Evolutionary conservation across 2,329 filamentous ascomycete species (phyloP).

Genomic region (Aschersonia sp.): DNA sequence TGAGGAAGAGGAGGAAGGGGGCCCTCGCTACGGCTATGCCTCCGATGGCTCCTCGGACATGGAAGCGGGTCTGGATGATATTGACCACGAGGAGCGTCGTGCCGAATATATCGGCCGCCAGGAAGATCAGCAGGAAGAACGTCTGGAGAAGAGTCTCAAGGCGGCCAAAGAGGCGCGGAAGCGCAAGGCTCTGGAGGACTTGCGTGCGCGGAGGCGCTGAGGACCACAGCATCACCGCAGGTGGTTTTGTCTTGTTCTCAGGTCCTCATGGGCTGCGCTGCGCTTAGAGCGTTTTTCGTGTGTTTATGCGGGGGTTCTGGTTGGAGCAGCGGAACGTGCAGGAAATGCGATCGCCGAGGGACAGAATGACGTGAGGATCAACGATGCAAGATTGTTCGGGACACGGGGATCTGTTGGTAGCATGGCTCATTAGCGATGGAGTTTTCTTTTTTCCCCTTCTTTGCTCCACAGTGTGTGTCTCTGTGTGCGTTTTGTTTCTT

Average conservation of each 20-base stretch:
- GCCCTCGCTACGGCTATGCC: conserved; percentile 37
- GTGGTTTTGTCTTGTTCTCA: no score
- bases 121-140: conserved; percentile 53
- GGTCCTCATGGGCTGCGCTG: no score
- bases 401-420: not conserved
- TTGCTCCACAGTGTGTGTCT: not conserved
- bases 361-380: not conserved
- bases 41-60: conserved; percentile 61
- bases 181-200: conserved; percentile 23
- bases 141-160: conserved; percentile 45
- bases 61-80: conserved; percentile 61
- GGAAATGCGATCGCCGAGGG: no score
- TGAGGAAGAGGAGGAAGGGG: conserved; percentile 30
- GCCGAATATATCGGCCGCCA: conserved; percentile 48
- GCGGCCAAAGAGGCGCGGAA: conserved; percentile 45
- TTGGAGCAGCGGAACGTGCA: no score
- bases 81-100: conserved; percentile 54
- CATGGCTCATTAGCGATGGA: conserved; percentile 23
- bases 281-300: no score
- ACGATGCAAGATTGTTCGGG: not conserved
- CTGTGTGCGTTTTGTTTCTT: no score
- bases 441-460: conserved; percentile 6
- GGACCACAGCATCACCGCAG: no score
- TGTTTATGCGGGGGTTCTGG: no score
- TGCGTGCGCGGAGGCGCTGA: conserved; percentile 16